Conservation (phyloP, 805 yeast species). For the Ogataea wickerhamii region DNA sequence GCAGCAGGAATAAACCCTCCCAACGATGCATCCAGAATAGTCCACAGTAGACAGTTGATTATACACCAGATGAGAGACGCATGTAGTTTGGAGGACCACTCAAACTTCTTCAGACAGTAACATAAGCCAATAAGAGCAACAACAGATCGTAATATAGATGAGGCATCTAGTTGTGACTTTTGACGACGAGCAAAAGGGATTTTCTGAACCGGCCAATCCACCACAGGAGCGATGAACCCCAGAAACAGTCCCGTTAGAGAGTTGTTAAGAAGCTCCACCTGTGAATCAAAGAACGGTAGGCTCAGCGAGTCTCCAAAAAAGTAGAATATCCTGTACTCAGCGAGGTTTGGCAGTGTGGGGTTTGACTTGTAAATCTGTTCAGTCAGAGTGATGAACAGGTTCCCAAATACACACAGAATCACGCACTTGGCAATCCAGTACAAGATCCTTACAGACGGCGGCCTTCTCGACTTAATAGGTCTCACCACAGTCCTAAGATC, state of each 20-base stretch:
- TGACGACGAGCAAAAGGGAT: not conserved
- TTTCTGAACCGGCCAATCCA: slow-evolving; percentile 25
- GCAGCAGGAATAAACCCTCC: slow-evolving; percentile 22
- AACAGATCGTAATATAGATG: slow-evolving; percentile 36
- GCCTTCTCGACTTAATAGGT: not conserved
- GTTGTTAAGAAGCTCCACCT: slow-evolving; percentile 24
- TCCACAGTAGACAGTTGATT: slow-evolving; percentile 64
- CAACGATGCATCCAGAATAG: slow-evolving; percentile 29
- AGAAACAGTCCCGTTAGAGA: slow-evolving; percentile 55
- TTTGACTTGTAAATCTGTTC: slow-evolving; percentile 44
- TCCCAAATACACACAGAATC: slow-evolving; percentile 43
- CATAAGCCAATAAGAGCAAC: slow-evolving; percentile 69
- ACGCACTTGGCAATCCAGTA: slow-evolving; percentile 9
- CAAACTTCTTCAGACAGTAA: slow-evolving; percentile 64
- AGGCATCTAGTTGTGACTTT: slow-evolving; percentile 13
- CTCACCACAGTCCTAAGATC: not conserved
- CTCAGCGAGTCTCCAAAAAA: slow-evolving; percentile 27
- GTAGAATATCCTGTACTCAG: slow-evolving; percentile 33
- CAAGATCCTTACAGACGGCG: not conserved
- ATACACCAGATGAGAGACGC: slow-evolving; percentile 61
- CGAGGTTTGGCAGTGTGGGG: slow-evolving; percentile 25
- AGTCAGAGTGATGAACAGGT: slow-evolving; percentile 49
- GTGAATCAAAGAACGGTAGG: slow-evolving; percentile 18
- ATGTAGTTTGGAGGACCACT: slow-evolving; percentile 66
- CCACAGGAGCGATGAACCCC: slow-evolving; percentile 50